Conservation (phyloP, 2,329 filamentous ascomycete species). For the Diplodia sapinea region DNA sequence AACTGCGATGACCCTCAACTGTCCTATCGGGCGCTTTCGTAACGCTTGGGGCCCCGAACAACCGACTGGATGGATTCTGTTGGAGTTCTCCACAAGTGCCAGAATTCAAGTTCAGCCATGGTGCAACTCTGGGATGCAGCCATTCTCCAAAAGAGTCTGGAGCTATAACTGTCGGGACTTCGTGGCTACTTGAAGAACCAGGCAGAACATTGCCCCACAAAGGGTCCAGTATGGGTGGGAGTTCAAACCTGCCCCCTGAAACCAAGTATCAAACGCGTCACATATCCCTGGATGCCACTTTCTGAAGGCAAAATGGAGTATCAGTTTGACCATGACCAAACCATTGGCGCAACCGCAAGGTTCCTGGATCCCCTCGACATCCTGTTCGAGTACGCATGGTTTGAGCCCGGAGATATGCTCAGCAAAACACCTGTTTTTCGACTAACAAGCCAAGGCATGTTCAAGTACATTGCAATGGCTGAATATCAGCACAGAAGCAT, state of each 20-base stretch:
- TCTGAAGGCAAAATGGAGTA: neutral
- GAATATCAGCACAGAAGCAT: neutral
- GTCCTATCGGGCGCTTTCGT: neutral
- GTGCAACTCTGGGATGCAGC: no score
- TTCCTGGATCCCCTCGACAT: neutral
- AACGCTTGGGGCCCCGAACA: neutral
- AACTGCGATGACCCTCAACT: neutral
- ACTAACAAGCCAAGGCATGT: accelerated
- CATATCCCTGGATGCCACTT: no score
- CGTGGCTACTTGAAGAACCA: no score
- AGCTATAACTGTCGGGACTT: no score
- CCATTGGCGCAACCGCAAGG: neutral
- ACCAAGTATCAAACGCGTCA: no score
- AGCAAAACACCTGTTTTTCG: neutral
- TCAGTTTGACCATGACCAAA: neutral
- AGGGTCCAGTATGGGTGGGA: neutral
- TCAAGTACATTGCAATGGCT: neutral
- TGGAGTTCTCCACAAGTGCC: no score
- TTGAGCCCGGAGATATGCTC: neutral
- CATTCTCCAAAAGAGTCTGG: no score
- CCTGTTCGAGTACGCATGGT: neutral
- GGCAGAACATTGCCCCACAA: no score
- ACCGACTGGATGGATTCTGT: neutral
- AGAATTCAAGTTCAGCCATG: no score
- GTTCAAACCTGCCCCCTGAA: no score